Evolutionary conservation across 208 protist species (phyloP), one percentile per base, ranked within the genome.

Genomic region (Wallacemonas sp.): DNA sequence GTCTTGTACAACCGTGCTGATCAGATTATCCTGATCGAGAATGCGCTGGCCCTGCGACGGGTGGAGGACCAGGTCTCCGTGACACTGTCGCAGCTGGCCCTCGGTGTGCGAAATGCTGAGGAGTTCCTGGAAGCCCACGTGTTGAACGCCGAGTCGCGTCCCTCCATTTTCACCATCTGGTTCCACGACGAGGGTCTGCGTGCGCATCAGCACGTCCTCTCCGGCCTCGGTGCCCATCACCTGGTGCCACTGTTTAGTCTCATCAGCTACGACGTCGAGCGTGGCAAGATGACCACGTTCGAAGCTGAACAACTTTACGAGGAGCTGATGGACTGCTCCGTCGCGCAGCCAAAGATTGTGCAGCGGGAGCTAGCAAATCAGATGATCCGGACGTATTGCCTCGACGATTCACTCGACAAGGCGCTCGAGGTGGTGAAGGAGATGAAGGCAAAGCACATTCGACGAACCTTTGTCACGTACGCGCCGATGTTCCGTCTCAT

Each of bases 381-480:
- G 64, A 96, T 96, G 87, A 67, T 94, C 13, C 87, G 91, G 9
- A 75, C 76, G 6, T 85, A 96, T 64, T 94, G 87, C 66, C 63
- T 96, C 17, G 34, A 88, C 42, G 87, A 83, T 36, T 80, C 89
- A 41, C 85, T 79, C 36, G 84, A 90, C 24, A 89, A 89, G 64
- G 87, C 87, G 26, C 34, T 90, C 4, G 79, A 73, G n/a, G 76
- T 96, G 37, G 62, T 96, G 17, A 63, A 78, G 17, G 87, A 94
- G 66, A 94, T 96, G 91, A 73, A 67, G 61, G 63, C 66, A 0
- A 90, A 81, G 52, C 64, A 63, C 37, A 90, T 96, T 45, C 87
- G 91, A 0, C 83, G 91, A 30, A 93, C 87, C n/a, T 96, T 94
- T 64, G 87, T 93, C 63, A 89, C 91, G 10, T 96, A 96, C 58